Evolutionary conservation across 2,329 filamentous ascomycete genomes (phyloP).

Genomic region (Didymella segeticola): DNA sequence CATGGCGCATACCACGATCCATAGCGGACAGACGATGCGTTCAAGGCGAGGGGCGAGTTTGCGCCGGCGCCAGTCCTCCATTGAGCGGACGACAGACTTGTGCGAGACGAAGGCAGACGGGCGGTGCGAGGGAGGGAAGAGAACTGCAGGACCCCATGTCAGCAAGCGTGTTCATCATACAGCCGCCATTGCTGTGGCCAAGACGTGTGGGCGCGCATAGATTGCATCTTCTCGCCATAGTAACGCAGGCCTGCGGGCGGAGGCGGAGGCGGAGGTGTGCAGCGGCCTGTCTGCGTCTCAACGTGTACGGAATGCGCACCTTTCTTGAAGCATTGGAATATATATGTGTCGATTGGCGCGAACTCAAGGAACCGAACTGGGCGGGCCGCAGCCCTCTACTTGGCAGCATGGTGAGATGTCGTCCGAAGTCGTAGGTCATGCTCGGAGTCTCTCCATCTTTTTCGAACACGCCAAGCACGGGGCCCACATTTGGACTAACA

Average conservation of each 20-base stretch:
- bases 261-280: slow-evolving; percentile 11
- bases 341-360: slow-evolving; percentile 29
- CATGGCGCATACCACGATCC: slow-evolving; percentile 47
- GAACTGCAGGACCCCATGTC: slow-evolving; percentile 31
- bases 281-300: not conserved
- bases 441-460: slow-evolving; percentile 27
- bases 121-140: slow-evolving; percentile 39
- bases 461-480: slow-evolving; percentile 33
- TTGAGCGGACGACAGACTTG: slow-evolving; percentile 32
- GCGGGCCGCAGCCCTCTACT: slow-evolving; percentile 55
- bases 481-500: too few relatives aligned
- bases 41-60: slow-evolving; percentile 27
- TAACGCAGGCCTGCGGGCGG: slow-evolving; percentile 8
- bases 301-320: slow-evolving; percentile 33
- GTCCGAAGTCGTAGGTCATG: slow-evolving; percentile 29
- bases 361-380: slow-evolving; percentile 32
- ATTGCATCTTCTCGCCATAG: slow-evolving; percentile 1
- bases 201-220: slow-evolving; percentile 3
- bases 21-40: slow-evolving; percentile 35
- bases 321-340: slow-evolving; percentile 40
- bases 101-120: slow-evolving; percentile 29
- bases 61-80: slow-evolving; percentile 36
- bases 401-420: slow-evolving; percentile 54
- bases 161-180: not conserved
- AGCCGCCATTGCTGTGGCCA: slow-evolving; percentile 3